Conservation (phyloP, 129 eudicot species). For the Ambrosia artemisiifolia region DNA sequence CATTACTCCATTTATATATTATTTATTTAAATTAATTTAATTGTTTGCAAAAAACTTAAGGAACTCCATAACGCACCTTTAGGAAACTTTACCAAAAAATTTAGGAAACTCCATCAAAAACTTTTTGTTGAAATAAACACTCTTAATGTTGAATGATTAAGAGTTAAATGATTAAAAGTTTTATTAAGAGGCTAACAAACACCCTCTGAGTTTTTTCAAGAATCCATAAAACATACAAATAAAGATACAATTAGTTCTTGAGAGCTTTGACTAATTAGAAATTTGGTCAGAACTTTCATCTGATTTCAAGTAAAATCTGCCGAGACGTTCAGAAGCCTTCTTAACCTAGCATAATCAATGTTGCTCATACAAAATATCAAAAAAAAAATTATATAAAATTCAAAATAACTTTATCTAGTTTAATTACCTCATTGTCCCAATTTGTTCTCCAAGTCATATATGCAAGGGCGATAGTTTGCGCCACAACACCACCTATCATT, state of each 20-base stretch:
- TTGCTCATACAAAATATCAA: not conserved
- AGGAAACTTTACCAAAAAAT: too few species aligned
- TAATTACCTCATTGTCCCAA: conserved; percentile 55
- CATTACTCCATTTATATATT: too few species aligned
- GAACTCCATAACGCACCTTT: too few species aligned
- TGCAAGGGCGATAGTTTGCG: conserved; percentile 44
- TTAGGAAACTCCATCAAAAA: too few species aligned
- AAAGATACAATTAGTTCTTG: not conserved
- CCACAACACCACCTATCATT: conserved; percentile 53
- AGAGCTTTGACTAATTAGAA: not conserved
- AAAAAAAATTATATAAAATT: too few species aligned
- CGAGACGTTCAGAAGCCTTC: conserved; percentile 45
- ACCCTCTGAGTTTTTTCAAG: too few species aligned
- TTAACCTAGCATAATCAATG: conserved; percentile 17
- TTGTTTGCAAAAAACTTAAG: too few species aligned
- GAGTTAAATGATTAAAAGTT: too few species aligned
- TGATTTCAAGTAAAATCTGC: conserved; percentile 33
- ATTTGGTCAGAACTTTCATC: conserved; percentile 12
- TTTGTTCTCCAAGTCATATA: conserved; percentile 54
- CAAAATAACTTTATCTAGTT: not conserved
- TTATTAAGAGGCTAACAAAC: too few species aligned
- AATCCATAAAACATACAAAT: not conserved
- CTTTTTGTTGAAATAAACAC: too few species aligned
- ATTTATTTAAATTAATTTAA: too few species aligned
- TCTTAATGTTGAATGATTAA: too few species aligned